Evolutionary conservation across 73 alveolate species (phyloP).

Genomic region (Tetrahymena malaccensis): DNA sequence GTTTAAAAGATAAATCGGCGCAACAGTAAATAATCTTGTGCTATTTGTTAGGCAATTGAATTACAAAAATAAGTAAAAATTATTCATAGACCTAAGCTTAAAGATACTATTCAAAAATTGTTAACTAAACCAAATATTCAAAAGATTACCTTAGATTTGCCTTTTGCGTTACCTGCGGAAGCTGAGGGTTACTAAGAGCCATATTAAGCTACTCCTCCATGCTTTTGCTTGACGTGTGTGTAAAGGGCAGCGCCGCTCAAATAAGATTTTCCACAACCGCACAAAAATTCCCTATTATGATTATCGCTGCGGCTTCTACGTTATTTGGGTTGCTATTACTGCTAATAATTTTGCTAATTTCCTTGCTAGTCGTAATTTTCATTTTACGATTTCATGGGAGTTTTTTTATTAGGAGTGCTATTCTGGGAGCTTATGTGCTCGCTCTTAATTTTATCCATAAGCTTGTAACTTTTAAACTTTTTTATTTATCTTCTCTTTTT

Average conservation of each 20-base stretch:
- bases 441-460: background rate
- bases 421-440: background rate
- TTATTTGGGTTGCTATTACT: constrained; percentile 7
- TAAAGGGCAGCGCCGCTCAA: constrained; percentile 84
- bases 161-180: background rate
- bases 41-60: background rate
- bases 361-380: background rate
- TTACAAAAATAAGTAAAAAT: background rate
- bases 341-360: background rate
- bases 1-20: background rate
- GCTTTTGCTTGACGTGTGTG: constrained; percentile 87
- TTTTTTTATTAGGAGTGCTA: background rate
- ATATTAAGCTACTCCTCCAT: background rate
- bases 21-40: background rate
- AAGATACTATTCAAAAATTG: background rate
- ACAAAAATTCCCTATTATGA: constrained; percentile 71
- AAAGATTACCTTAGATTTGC: background rate
- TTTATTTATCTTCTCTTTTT: background rate
- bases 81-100: background rate
- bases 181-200: background rate
- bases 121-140: background rate
- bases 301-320: constrained; percentile 83
- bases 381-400: background rate
- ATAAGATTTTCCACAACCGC: constrained; percentile 92
- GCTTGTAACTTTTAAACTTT: background rate